Base-by-base conservation (phyloP, 148 eudicot species). In the Cornus florida region DNA sequence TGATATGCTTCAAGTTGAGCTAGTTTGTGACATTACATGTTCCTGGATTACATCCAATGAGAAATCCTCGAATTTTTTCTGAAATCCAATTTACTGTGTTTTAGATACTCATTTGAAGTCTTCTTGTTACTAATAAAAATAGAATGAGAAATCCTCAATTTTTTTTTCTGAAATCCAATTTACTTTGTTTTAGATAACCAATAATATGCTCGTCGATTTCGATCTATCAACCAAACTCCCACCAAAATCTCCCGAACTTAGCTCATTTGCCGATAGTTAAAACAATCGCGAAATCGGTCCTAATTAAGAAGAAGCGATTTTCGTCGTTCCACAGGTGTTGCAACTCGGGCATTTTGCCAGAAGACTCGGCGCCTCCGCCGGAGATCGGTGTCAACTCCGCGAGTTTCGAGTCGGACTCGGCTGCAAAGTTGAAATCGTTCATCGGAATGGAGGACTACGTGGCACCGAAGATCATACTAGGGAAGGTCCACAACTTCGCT, bases 361-460 rank as follows among this genome's bases (percentile, higher is more conserved):
- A 81, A 2, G 83, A 83, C 32, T 80, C 87, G 56, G 82, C 33
- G 10, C 50, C 81, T 9, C 78, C 80, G 31, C 57, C 78, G 10
- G 69, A 77, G 20, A 28, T 56, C 38, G 68, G 0, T 7, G 50
- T 57, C 23, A 77, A 79, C 56, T 56, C 87, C 13, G 16, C 48
- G 69, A 80, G 70, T 14, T 41, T 70, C 31, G 87, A 82, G 81
- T 81, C 88, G 0, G 87, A 83, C 65, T 79, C 90, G 31, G 79
- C 73, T 7, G 84, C 85, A 23, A 94, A 88, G 53, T 85, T 95
- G 3, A 91, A 92, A 80, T 92, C 97, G 80, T 92, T 94, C 76
- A 97, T 94, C 4, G 98, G 98, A 1, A 94, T 97, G 24, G 98
- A 93, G 81, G 98, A 94, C 67, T 94, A 94, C 87, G 91, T 94